Conservation (phyloP, 1,139 yeast genomes). For the Fermentozyma sake region DNA sequence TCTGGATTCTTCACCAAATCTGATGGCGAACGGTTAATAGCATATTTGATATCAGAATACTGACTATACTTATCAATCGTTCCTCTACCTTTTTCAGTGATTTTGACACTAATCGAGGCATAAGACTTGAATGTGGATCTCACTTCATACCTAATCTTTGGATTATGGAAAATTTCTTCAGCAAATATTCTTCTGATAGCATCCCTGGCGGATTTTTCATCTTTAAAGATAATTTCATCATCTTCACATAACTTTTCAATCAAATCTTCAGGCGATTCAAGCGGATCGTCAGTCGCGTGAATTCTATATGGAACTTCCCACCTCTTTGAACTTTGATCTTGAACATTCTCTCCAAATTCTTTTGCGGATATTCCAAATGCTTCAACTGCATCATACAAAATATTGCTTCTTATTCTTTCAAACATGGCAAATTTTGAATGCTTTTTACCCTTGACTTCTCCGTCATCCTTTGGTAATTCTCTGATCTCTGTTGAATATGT, state of each 20-base stretch:
- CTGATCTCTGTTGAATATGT: constrained; percentile 71
- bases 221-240: constrained; percentile 53
- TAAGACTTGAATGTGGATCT: constrained; percentile 64
- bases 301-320: constrained; percentile 54
- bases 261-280: constrained; percentile 59
- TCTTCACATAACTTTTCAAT: constrained; percentile 53
- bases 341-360: constrained; percentile 80
- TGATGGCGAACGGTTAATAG: constrained; percentile 70
- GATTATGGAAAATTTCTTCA: constrained; percentile 78
- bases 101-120: constrained; percentile 67
- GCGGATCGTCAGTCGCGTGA: constrained; percentile 72
- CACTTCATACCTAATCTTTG: constrained; percentile 72
- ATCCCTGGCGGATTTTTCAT: constrained; percentile 60
- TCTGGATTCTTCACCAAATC: constrained; percentile 77
- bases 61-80: constrained; percentile 79
- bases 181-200: constrained; percentile 75
- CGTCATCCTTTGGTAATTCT: constrained; percentile 28
- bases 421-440: constrained; percentile 70
- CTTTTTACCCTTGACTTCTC: constrained; percentile 38
- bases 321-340: constrained; percentile 48
- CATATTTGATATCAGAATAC: constrained; percentile 87
- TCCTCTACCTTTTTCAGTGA: constrained; percentile 84
- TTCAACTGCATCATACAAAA: constrained; percentile 62
- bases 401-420: constrained; percentile 71
- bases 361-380: constrained; percentile 76